Base-by-base conservation (phyloP, 2,329 filamentous ascomycete genomes). In the Blumeria graminis region DNA sequence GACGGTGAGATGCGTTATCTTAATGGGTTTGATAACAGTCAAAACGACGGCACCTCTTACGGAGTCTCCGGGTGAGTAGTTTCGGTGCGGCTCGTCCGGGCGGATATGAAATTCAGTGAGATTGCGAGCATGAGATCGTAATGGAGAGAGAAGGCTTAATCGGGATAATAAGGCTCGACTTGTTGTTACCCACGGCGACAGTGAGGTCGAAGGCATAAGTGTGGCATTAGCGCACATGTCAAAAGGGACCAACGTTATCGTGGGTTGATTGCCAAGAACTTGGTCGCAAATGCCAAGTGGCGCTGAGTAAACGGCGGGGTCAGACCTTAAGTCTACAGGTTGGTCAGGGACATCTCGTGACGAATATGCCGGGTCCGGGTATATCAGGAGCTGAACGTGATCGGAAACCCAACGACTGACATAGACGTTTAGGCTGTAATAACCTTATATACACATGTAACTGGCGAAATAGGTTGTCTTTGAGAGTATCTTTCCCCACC, bases 1-100 rank as follows among this genome's bases (percentile, higher is more conserved):
- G 60, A 90, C 82, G 10, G 84, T 84, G 53, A 92, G 73, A 70
- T 92, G 86, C 7, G 86, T 90, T 63, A 92, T 78, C 62, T 84
- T 76, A 59, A 87, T 70, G 16, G 85, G 81, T 68, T 87, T 87
- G 63, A 83, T 71, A 38, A 87, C 76, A 57, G 79, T 82, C 62
- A 90, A 71, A 59, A 86, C 74, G 52, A 90, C 84, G 60, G 77
- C 77, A 56, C 86, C 86, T 57, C 76, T 66, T 35, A 92, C 82
- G 61, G 80, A 71, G 65, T 90, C 85, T 59, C 85, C 85, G 3
- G 84, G 82, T 32, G 73, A 74, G 68, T 89, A 89, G 63, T 84
- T 80, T 61, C 81, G 80, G 68, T 89, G 81, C 11, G 85, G 85
- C 65, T 90, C 84, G 65, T 85, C 76, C 54, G 84, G 78, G 61